Evolutionary conservation across 2,329 filamentous ascomycete genomes (phyloP).

Genomic region (Penicillium sp.): DNA sequence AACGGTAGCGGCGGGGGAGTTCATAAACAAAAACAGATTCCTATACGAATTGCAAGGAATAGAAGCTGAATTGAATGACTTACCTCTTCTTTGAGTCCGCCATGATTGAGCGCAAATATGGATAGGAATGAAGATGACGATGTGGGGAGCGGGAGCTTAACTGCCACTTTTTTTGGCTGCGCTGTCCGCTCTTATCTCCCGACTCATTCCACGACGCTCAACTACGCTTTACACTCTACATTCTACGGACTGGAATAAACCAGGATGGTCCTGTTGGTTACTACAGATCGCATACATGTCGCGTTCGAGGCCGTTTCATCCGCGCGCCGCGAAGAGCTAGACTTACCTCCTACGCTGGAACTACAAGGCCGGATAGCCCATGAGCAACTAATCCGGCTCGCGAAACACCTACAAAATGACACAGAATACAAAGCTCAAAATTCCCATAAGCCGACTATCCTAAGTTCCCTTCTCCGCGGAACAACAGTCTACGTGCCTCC

Average conservation of each 20-base stretch:
- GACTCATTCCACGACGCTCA: background rate
- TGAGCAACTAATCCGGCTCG: constrained; percentile 41
- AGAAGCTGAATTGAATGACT: background rate
- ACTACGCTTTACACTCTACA: background rate
- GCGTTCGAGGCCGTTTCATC: constrained; percentile 40
- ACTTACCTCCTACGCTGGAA: constrained; percentile 33
- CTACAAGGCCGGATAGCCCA: constrained; percentile 44
- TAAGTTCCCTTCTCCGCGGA: constrained; percentile 72
- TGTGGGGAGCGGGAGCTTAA: constrained; percentile 26
- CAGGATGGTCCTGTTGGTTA: constrained; percentile 45
- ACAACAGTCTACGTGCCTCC: constrained; percentile 75
- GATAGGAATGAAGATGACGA: constrained; percentile 19
- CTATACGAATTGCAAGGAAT: background rate
- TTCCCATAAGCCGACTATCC: constrained; percentile 38
- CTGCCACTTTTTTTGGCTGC: constrained; percentile 29
- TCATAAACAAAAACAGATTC: background rate
- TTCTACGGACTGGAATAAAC: background rate
- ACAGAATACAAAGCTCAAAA: constrained; percentile 10
- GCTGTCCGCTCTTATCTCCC: constrained; percentile 18
- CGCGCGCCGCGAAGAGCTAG: constrained; percentile 33
- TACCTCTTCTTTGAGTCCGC: constrained; percentile 34
- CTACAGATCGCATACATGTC: constrained; percentile 41
- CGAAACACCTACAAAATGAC: constrained; percentile 29
- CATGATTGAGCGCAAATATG: constrained; percentile 28
- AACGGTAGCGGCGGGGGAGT: background rate